Evolutionary conservation across 768 basidiomycete genomes (phyloP).

Genomic region (Lactarius sanguifluus): DNA sequence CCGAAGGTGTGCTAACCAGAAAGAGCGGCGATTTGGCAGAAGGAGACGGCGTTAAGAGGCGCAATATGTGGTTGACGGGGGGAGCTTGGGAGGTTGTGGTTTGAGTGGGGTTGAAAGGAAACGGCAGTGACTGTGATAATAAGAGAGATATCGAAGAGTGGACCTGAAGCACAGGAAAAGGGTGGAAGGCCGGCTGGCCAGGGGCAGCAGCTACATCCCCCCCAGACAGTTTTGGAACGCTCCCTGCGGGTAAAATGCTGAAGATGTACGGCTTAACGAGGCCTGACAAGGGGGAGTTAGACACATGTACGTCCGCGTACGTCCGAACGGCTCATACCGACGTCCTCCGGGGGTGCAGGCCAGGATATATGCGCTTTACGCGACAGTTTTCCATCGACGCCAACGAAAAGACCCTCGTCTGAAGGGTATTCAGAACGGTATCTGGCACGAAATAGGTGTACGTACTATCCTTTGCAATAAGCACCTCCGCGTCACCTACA

Average conservation of each 20-base stretch:
- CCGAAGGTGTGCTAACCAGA: constrained; percentile 70
- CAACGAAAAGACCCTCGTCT: constrained; percentile 73
- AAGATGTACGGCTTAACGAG: constrained; percentile 78
- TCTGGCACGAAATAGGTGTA: constrained; percentile 18
- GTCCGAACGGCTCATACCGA: constrained; percentile 45
- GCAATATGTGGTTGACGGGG: constrained; percentile 49
- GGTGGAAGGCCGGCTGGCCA: constrained; percentile 42
- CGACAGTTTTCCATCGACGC: constrained; percentile 54
- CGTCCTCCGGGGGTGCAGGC: constrained; percentile 81
- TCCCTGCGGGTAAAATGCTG: constrained; percentile 69
- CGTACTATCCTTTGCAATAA: constrained; percentile 81
- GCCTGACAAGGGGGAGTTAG: constrained; percentile 41
- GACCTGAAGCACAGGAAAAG: constrained; percentile 65
- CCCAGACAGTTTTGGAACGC: constrained; percentile 43
- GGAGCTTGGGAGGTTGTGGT: constrained; percentile 32
- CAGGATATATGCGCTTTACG: constrained; percentile 58
- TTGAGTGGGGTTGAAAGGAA: constrained; percentile 51
- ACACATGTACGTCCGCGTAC: constrained; percentile 10
- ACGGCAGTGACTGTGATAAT: constrained; percentile 59
- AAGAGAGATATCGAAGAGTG: constrained; percentile 67
- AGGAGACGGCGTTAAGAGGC: constrained; percentile 61
- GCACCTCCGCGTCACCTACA: constrained; percentile 58
- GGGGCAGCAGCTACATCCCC: constrained; percentile 32
- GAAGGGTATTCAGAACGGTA: constrained; percentile 12
- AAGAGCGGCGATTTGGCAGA: constrained; percentile 56